These are phyloP conservation scores for Mycena sp. DNA, from an alignment of 1,284 basidiomycete species.

Conservation along the genomic window DNA sequence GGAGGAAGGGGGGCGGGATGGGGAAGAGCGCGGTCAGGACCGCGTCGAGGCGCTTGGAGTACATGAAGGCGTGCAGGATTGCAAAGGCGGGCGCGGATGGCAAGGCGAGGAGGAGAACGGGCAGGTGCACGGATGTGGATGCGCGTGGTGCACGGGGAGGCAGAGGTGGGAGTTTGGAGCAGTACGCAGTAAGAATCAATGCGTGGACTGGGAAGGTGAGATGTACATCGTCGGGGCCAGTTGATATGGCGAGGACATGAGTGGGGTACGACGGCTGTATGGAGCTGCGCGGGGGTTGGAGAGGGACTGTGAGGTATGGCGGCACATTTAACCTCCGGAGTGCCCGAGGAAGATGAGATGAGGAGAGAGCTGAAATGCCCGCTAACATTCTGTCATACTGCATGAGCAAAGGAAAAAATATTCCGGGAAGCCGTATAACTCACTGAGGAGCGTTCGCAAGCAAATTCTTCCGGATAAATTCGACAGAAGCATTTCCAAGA, in stretches of 20 bases:
- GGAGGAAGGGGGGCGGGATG: constrained; percentile 62
- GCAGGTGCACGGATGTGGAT: constrained; percentile 55
- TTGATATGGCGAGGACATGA: constrained; percentile 34
- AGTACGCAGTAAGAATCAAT: constrained; percentile 34
- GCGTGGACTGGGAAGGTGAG: constrained; percentile 35
- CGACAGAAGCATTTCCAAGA: constrained; percentile 29
- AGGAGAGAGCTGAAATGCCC: constrained; percentile 33
- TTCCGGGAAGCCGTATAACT: neutral
- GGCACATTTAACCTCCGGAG: constrained; percentile 31
- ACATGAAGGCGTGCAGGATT: constrained; percentile 72
- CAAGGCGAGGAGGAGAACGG: constrained; percentile 73
- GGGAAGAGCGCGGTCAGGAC: constrained; percentile 70
- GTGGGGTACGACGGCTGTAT: constrained; percentile 29
- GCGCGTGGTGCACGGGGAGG: constrained; percentile 25
- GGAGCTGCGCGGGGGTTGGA: constrained; percentile 15
- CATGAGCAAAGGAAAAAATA: neutral
- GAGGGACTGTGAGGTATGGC: constrained; percentile 29
- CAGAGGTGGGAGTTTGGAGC: constrained; percentile 34
- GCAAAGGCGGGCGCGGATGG: constrained; percentile 76
- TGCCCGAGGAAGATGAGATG: constrained; percentile 31
- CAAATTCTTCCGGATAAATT: constrained; percentile 31
- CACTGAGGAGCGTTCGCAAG: constrained; percentile 27
- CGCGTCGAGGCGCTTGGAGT: constrained; percentile 65
- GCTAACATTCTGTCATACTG: constrained; percentile 30
- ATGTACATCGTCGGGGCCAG: constrained; percentile 23